These are phyloP conservation scores for Coprinopsis strossmayeri DNA, from an alignment of 768 basidiomycete species.

Conservation along the genomic window DNA sequence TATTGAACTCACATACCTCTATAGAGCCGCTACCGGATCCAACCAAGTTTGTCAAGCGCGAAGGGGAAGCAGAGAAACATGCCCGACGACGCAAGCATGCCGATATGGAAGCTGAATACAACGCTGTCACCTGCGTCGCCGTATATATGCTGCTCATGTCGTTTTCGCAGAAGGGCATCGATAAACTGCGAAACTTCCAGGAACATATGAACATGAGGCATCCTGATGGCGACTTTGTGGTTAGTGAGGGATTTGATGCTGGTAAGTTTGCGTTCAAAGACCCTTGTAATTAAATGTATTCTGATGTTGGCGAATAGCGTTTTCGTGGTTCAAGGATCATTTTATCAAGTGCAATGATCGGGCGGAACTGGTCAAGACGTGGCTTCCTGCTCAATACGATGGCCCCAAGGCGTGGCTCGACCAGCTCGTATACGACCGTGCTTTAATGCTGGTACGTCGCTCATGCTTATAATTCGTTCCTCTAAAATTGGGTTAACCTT, in stretches of 20 bases:
- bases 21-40: slow-evolving; percentile 80
- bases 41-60: slow-evolving; percentile 60
- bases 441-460: slow-evolving; percentile 70
- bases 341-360: slow-evolving; percentile 95
- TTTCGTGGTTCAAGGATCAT: slow-evolving; percentile 87
- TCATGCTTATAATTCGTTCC: neutral
- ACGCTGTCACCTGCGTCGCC: slow-evolving; percentile 80
- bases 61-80: slow-evolving; percentile 66
- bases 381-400: slow-evolving; percentile 77
- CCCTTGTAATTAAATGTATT: neutral
- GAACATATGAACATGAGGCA: slow-evolving; percentile 78
- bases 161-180: slow-evolving; percentile 90
- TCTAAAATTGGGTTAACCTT: neutral
- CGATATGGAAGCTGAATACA: slow-evolving; percentile 74
- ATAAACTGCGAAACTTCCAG: slow-evolving; percentile 70
- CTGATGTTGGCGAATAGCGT: slow-evolving; percentile 8
- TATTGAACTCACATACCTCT: slow-evolving; percentile 5
- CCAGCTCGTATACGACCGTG: slow-evolving; percentile 89
- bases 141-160: slow-evolving; percentile 89
- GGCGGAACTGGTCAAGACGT: slow-evolving; percentile 81
- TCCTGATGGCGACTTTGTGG: slow-evolving; percentile 67
- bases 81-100: slow-evolving; percentile 65
- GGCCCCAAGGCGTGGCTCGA: slow-evolving; percentile 83
- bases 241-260: slow-evolving; percentile 77
- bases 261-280: slow-evolving; percentile 33